These are phyloP conservation scores for Stagonosporopsis cucurbitacearum DNA, from an alignment of 2,329 filamentous ascomycete genomes.

Conservation along the genomic window DNA sequence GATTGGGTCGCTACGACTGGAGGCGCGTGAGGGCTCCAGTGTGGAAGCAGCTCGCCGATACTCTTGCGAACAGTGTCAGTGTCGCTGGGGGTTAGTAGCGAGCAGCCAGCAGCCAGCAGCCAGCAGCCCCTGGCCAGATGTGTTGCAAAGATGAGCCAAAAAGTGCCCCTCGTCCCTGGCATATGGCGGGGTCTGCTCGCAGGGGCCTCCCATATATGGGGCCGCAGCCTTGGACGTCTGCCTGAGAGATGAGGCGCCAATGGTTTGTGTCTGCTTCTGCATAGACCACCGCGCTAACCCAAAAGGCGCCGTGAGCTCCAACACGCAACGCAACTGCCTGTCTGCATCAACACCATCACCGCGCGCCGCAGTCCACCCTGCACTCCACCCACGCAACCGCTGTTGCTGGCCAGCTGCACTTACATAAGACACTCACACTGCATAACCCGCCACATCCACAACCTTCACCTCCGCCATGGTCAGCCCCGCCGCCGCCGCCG, in stretches of 20 bases:
- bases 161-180: slow-evolving; percentile 10
- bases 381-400: slow-evolving; percentile 1
- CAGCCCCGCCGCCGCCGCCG: slow-evolving; percentile 20
- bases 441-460: not conserved
- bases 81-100: not conserved
- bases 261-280: not conserved
- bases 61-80: not conserved
- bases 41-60: slow-evolving; percentile 8
- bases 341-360: slow-evolving; percentile 36
- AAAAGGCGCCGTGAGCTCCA: slow-evolving; percentile 25
- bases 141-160: not conserved
- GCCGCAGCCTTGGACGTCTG: slow-evolving; percentile 5
- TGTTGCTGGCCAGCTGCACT: not conserved
- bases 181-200: slow-evolving; percentile 12
- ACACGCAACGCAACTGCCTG: slow-evolving; percentile 45
- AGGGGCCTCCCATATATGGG: too few species aligned
- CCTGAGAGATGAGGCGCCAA: slow-evolving; percentile 5
- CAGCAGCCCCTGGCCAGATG: not conserved
- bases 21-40: slow-evolving; percentile 11
- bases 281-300: slow-evolving; percentile 10
- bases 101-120: not conserved
- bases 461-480: slow-evolving; percentile 36
- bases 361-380: slow-evolving; percentile 11
- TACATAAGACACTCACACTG: not conserved
- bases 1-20: slow-evolving; percentile 34